Percentiles rank a stretch among this genome's conserved stretches.
Evolutionary conservation across 129 eudicot species (phyloP).

Genomic region (Ambrosia trifida): DNA sequence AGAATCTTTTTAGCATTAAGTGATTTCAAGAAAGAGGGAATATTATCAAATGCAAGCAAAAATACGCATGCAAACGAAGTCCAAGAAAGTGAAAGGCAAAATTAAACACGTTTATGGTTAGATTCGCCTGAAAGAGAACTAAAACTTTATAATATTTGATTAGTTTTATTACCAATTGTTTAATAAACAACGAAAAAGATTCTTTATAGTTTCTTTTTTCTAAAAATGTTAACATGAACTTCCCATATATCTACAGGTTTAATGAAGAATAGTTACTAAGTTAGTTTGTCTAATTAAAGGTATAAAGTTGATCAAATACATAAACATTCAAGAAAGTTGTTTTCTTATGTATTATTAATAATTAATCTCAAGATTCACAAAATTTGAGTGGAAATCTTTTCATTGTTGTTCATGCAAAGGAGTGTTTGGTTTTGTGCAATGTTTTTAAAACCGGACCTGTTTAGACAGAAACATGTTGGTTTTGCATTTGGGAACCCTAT

Average conservation of each 20-base stretch:
- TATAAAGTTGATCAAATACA: neutral
- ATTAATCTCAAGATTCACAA: neutral
- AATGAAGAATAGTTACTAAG: neutral
- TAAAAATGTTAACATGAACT: slow-evolving; percentile 11
- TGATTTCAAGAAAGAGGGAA: slow-evolving; percentile 20
- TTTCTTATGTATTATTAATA: neutral
- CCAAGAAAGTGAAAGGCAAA: slow-evolving; percentile 43
- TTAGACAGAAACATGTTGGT: neutral
- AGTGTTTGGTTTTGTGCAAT: too few relatives aligned
- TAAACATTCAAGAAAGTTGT: neutral
- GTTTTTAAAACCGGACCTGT: too few relatives aligned
- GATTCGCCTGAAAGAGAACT: slow-evolving; percentile 5
- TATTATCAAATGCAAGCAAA: slow-evolving; percentile 19
- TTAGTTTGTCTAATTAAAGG: neutral
- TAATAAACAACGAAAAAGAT: neutral
- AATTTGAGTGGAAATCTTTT: neutral
- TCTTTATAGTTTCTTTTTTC: neutral
- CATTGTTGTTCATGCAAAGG: neutral
- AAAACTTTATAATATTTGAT: neutral
- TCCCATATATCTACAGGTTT: neutral
- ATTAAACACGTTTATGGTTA: slow-evolving; percentile 2
- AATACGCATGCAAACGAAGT: slow-evolving; percentile 58
- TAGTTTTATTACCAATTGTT: neutral
- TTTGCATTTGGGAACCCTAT: neutral
- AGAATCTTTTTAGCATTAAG: slow-evolving; percentile 32